Conservation (phyloP, 495 filamentous ascomycete genomes). For the Penicillium paradoxum region DNA sequence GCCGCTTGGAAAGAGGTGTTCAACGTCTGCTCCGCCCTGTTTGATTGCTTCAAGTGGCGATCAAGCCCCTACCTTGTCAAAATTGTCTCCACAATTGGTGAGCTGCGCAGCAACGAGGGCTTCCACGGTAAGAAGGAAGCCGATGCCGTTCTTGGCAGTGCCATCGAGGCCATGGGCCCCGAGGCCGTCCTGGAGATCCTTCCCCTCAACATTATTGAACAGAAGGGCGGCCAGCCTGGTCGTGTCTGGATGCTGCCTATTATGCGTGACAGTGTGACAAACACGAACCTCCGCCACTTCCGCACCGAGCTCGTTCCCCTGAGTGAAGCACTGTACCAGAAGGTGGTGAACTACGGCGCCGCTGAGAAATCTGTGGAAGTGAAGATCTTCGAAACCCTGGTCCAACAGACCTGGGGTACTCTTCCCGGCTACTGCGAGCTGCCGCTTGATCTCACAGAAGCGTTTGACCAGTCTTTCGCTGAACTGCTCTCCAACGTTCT, state of each 20-base stretch:
- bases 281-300: constrained; percentile 84
- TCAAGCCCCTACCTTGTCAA: constrained; percentile 68
- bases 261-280: constrained; percentile 75
- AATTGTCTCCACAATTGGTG: constrained; percentile 72
- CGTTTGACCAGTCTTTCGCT: constrained; percentile 86
- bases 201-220: constrained; percentile 76
- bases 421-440: constrained; percentile 95
- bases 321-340: constrained; percentile 85
- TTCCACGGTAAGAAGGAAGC: constrained; percentile 95
- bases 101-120: constrained; percentile 80
- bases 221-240: constrained; percentile 69
- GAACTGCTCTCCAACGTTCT: constrained; percentile 86
- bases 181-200: constrained; percentile 72
- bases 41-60: constrained; percentile 81
- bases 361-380: constrained; percentile 85
- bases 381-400: constrained; percentile 95
- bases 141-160: constrained; percentile 79
- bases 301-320: constrained; percentile 77
- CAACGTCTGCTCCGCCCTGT: constrained; percentile 79
- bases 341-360: constrained; percentile 70
- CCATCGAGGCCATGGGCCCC: constrained; percentile 83
- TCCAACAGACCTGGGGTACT: constrained; percentile 91
- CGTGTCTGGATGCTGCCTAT: constrained; percentile 93
- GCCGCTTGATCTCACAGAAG: constrained; percentile 68
- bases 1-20: constrained; percentile 94